phyloP scores from a whole-genome alignment of 306 rosid species.

The Comarum palustre region DNA sequence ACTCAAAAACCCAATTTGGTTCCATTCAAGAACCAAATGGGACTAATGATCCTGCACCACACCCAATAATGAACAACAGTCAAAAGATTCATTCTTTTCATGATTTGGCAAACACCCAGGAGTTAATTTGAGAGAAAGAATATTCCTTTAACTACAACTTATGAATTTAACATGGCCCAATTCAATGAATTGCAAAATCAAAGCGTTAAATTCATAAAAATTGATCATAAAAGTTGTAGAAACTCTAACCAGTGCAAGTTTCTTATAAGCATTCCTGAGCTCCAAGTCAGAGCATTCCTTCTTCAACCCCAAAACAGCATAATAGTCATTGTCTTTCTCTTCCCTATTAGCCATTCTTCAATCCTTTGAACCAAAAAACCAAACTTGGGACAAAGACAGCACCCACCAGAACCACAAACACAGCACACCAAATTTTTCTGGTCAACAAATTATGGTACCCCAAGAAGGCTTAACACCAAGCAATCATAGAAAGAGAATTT shows the following conservation, averaged over 20 bases:
- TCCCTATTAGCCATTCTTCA: slow-evolving; percentile 56
- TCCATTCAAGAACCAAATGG: neutral
- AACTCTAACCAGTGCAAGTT: slow-evolving; percentile 77
- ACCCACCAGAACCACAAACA: slow-evolving; percentile 25
- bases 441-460: slow-evolving; percentile 54
- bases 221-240: neutral
- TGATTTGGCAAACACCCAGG: slow-evolving; percentile 15
- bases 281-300: slow-evolving; percentile 77
- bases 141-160: neutral
- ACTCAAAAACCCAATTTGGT: slow-evolving; percentile 14
- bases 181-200: slow-evolving; percentile 5
- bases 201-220: neutral
- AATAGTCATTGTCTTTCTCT: slow-evolving; percentile 56
- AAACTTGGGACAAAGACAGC: slow-evolving; percentile 15
- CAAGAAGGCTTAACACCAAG: slow-evolving; percentile 4
- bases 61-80: slow-evolving; percentile 1
- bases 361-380: neutral
- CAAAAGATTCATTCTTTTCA: neutral
- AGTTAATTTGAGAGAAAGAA: neutral
- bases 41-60: slow-evolving; percentile 5
- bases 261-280: slow-evolving; percentile 77
- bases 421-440: slow-evolving; percentile 1
- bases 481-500: neutral
- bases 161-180: slow-evolving; percentile 14
- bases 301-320: slow-evolving; percentile 67